These are phyloP conservation scores for Auricularia auricula-judae DNA, from an alignment of 768 basidiomycete species.

Conservation along the genomic window DNA sequence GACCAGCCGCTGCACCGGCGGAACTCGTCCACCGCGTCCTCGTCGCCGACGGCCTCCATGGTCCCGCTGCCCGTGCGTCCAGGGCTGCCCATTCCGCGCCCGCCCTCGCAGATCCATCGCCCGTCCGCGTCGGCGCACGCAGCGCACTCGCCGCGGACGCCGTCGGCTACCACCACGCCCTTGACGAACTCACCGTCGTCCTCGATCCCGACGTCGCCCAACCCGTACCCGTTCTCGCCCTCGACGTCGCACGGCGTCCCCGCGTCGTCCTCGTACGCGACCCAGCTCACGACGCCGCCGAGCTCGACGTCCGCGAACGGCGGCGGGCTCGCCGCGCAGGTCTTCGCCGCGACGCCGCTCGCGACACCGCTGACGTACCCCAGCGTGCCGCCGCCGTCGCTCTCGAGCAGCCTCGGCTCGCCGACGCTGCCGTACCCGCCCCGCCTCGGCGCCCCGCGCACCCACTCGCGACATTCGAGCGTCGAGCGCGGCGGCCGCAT, in stretches of 20 bases:
- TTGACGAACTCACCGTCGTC: slow-evolving; percentile 56
- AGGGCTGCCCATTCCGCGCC: slow-evolving; percentile 69
- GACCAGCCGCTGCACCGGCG: slow-evolving; percentile 55
- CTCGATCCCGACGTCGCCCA: slow-evolving; percentile 19
- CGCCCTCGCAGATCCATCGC: slow-evolving; percentile 53
- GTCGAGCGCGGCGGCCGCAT: slow-evolving; percentile 32
- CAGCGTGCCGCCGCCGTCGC: slow-evolving; percentile 71
- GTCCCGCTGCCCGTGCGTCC: slow-evolving; percentile 18
- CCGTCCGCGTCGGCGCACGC: slow-evolving; percentile 1
- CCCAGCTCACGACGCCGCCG: slow-evolving; percentile 64
- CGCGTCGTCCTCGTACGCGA: slow-evolving; percentile 40
- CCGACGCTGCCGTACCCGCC: slow-evolving; percentile 36
- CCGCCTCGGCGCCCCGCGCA: slow-evolving; percentile 26
- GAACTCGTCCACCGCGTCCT: slow-evolving; percentile 54
- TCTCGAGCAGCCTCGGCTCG: slow-evolving; percentile 70
- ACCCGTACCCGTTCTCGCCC: slow-evolving; percentile 56
- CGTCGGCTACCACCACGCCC: slow-evolving; percentile 43
- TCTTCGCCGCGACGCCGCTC: slow-evolving; percentile 21
- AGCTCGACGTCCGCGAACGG: slow-evolving; percentile 45
- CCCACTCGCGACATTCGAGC: slow-evolving; percentile 22
- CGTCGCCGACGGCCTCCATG: slow-evolving; percentile 21
- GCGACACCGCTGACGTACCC: slow-evolving; percentile 55
- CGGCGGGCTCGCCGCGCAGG: slow-evolving; percentile 20
- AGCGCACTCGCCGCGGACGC: slow-evolving; percentile 25
- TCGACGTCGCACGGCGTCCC: slow-evolving; percentile 33